Conservation (phyloP, 345 rosid genomes). For the Citrus maxima region DNA sequence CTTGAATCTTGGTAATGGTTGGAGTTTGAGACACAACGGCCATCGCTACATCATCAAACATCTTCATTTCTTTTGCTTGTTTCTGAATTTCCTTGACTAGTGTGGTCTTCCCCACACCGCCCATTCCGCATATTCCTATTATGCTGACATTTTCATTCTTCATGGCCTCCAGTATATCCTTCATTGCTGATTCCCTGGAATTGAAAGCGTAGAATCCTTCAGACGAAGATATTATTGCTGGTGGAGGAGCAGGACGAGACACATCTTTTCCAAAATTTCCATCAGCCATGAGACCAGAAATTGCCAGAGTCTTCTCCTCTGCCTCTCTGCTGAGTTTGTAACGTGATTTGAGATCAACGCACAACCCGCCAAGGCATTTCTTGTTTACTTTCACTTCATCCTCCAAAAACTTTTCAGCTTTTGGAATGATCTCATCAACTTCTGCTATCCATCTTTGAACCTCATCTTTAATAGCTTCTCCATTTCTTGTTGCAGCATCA, state of each 20-base stretch:
- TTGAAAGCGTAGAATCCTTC: neutral
- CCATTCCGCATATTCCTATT: slow-evolving; percentile 20
- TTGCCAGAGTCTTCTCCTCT: neutral
- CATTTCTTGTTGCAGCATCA: neutral
- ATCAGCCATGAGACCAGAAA: too few species aligned
- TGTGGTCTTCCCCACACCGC: slow-evolving; percentile 12
- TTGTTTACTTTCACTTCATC: neutral
- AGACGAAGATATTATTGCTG: neutral
- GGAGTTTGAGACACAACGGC: slow-evolving; percentile 4
- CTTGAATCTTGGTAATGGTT: slow-evolving; percentile 1
- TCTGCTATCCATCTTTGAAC: neutral
- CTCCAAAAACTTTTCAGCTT: neutral
- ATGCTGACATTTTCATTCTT: neutral
- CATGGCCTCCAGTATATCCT: neutral
- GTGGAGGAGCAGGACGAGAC: slow-evolving; percentile 6
- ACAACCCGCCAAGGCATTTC: neutral
- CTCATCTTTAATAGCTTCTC: neutral
- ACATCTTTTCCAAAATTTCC: too few species aligned
- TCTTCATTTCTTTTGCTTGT: neutral
- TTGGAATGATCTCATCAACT: neutral
- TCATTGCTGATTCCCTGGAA: neutral
- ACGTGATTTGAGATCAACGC: neutral
- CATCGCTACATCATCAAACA: slow-evolving; percentile 7
- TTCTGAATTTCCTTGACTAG: slow-evolving; percentile 9
- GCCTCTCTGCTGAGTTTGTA: neutral